Base-by-base conservation (phyloP, 768 basidiomycete genomes). In the Boletus rubroflammeus region DNA sequence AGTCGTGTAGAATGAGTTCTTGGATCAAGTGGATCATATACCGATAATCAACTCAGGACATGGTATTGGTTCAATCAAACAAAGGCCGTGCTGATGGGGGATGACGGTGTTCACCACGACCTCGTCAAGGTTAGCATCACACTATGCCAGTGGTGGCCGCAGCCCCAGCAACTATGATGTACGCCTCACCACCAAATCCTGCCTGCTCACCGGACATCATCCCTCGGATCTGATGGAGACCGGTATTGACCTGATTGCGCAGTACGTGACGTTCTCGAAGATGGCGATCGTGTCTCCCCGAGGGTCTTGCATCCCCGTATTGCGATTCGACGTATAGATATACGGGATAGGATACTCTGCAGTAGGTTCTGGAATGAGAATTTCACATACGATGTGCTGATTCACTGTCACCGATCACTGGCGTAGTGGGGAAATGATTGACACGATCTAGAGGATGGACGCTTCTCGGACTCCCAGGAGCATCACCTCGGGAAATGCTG, bases 271-370 rank as follows among this genome's bases (percentile, higher is more conserved):
- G 40, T 75, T 74, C 56, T 80, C 74, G 61, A 82, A 85, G 43
- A 87, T 81, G 10, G 81, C 84, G 49, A 87, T 83, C 0, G 84
- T 74, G 67, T 86, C 86, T 8, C 82, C 83, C 10, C 77, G 75
- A n/a, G n/a, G n/a, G n/a, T n/a, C n/a, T n/a, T n/a, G n/a, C n/a
- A n/a, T n/a, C n/a, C n/a, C n/a, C n/a, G 74, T 75, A 68, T 87
- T 85, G 39, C 86, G 77, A 71, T 88, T 89, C 5, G 85, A 86
- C 15, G 76, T 78, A 69, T 87, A 89, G 59, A 88, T 78, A 59
- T 79, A 83, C 0, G 79, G 75, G 2, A 60, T 71, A 0, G 76
- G 78, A 73, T 83, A 88, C 21, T 63, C 60, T 4, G 52, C 28
- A 2, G 76, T 77, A 2, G 77, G 73, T 15, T 73, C 55, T 0